These are phyloP conservation scores for Erodium texanum DNA, from an alignment of 441 rosid genomes.

Conservation along the genomic window DNA sequence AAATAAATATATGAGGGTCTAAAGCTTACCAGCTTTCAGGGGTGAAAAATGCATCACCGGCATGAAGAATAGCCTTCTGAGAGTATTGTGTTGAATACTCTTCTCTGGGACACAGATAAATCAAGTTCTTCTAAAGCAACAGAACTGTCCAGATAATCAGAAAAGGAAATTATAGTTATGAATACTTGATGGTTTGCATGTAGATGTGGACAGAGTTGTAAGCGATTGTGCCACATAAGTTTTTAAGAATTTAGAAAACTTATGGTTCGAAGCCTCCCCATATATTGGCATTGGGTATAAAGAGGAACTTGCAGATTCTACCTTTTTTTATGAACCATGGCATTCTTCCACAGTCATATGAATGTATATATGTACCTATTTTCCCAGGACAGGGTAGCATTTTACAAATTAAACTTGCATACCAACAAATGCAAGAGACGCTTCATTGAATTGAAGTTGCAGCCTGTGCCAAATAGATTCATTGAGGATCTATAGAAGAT, in stretches of 20 bases:
- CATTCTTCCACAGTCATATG: too few species aligned
- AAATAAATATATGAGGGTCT: constrained; percentile 15
- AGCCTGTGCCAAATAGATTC: constrained; percentile 79
- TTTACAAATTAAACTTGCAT: not conserved
- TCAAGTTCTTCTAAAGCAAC: constrained; percentile 58
- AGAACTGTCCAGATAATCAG: constrained; percentile 40
- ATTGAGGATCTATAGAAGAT: constrained; percentile 35
- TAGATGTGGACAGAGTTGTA: not conserved
- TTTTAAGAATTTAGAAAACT: constrained; percentile 37
- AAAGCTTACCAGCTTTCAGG: constrained; percentile 92
- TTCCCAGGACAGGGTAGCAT: constrained; percentile 20
- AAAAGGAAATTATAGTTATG: not conserved
- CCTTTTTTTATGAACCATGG: too few species aligned
- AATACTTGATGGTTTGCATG: not conserved
- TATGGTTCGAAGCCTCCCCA: constrained; percentile 93
- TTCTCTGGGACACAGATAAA: constrained; percentile 69
- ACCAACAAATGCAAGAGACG: not conserved
- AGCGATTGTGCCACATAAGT: not conserved
- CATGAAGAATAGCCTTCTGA: constrained; percentile 59
- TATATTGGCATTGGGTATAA: constrained; percentile 79
- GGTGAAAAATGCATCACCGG: constrained; percentile 89
- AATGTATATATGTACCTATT: too few species aligned
- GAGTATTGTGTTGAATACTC: constrained; percentile 40
- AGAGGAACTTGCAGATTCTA: constrained; percentile 47
- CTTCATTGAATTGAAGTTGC: not conserved